Evolutionary conservation across 192 early-diverging fungal genomes (phyloP), one percentile per base, ranked within the genome.

Genomic region (Phycomyces blakesleeanus): DNA sequence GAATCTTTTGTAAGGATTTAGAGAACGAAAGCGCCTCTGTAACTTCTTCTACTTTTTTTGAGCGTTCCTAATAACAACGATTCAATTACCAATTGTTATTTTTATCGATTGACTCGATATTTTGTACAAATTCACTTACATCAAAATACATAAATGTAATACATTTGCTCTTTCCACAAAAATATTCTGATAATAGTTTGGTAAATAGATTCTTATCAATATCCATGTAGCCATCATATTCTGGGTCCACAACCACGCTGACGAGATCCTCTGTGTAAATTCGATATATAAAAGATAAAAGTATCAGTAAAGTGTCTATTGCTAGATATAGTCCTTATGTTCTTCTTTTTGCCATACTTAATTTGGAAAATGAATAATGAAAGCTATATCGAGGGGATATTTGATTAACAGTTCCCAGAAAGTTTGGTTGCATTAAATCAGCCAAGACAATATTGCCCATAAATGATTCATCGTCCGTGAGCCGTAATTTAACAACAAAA

Each of bases 81-180:
- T n/a, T n/a, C n/a, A n/a, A n/a, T n/a, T n/a, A n/a, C 29, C 29
- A 34, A 34, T 5, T 7, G 29, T 34, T 34, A n/a, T n/a, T n/a
- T n/a, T n/a, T n/a, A n/a, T n/a, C n/a, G n/a, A n/a, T n/a, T n/a
- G 29, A 34, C 29, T 34, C 40, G 8, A 41, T 41, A 6, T 41
- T 41, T 14, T 41, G 14, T 41, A 41, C 40, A 6, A 41, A 10
- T 6, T 41, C 40, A 34, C 44, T 47, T 47, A 47, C 44, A 47
- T 47, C 44, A 47, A 47, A 47, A 47, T 47, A 18, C 44, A 47
- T 47, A 12, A 47, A 47, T 18, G 11, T 11, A 47, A 12, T 47
- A 18, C 44, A 47, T 47, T 47, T 47, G 18, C 44, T 47, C 44
- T 47, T 47, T 14, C 44, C 44, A 47, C 44, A 47, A 47, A 47